These are phyloP conservation scores for Pluteus cervinus DNA, from an alignment of 768 basidiomycete species.

Conservation along the genomic window DNA sequence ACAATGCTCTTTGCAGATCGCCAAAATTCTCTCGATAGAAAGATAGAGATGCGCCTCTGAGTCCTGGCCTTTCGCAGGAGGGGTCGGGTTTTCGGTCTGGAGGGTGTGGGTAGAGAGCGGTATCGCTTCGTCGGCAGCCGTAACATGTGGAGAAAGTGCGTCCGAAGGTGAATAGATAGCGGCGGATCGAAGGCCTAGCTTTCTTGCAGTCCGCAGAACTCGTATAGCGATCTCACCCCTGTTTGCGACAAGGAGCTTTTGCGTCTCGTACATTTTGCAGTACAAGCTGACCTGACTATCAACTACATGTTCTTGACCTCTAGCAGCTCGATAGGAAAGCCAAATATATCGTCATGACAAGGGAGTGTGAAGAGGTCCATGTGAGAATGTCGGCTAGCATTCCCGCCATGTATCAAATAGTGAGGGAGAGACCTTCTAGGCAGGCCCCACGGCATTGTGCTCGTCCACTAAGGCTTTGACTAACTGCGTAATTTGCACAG, in stretches of 20 bases:
- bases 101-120: conserved; percentile 20
- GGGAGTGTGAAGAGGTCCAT: no score
- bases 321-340: no score
- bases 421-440: no score
- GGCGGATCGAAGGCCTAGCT: conserved; percentile 46
- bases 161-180: conserved; percentile 57
- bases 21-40: conserved; percentile 28
- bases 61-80: not conserved
- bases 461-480: conserved; percentile 54
- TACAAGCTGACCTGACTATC: no score
- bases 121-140: conserved; percentile 44
- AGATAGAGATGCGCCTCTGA: conserved; percentile 43
- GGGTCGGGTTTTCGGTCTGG: conserved; percentile 1
- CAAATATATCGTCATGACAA: no score
- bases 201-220: conserved; percentile 50
- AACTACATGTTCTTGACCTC: no score
- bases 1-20: conserved; percentile 31
- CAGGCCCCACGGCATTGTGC: no score
- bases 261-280: no score
- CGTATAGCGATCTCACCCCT: conserved; percentile 70
- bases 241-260: conserved; percentile 62
- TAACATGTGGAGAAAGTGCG: conserved; percentile 51
- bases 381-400: no score
- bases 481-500: conserved; percentile 42
- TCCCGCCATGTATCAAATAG: no score